phyloP scores from a whole-genome alignment of 371 early-diverging fungal genomes.

The Mortierella sp. region DNA sequence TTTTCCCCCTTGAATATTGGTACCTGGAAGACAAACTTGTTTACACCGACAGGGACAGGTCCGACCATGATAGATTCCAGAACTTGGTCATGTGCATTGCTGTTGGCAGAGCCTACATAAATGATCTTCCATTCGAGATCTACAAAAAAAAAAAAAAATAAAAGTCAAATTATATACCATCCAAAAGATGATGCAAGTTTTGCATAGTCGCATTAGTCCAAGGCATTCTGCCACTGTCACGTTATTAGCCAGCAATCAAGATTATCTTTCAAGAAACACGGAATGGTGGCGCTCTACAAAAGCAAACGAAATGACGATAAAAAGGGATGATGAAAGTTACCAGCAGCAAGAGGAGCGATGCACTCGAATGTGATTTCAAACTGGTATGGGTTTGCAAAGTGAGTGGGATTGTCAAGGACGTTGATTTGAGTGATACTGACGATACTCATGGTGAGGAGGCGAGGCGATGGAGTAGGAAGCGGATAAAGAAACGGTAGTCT shows the following conservation, averaged over 20 bases:
- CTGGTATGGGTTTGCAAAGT: constrained; percentile 83
- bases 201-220: too few relatives aligned
- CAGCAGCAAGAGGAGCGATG: constrained; percentile 86
- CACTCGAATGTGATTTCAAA: constrained; percentile 98
- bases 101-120: constrained; percentile 93
- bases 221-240: neutral
- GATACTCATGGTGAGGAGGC: constrained; percentile 74
- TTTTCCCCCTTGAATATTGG: neutral
- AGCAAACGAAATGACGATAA: neutral
- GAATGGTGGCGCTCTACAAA: neutral
- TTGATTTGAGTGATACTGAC: constrained; percentile 89
- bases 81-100: constrained; percentile 89
- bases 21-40: constrained; percentile 94
- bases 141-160: constrained; percentile 49
- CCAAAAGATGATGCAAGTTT: too few relatives aligned
- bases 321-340: constrained; percentile 61
- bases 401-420: constrained; percentile 87
- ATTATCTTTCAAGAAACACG: neutral
- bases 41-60: constrained; percentile 96
- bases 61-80: constrained; percentile 97
- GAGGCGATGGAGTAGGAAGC: neutral
- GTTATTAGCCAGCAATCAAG: too few relatives aligned
- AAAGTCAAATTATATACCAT: neutral
- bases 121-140: constrained; percentile 97
- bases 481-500: neutral